Conservation (phyloP, 257 asterid species). For the Fraxinus excelsior region DNA sequence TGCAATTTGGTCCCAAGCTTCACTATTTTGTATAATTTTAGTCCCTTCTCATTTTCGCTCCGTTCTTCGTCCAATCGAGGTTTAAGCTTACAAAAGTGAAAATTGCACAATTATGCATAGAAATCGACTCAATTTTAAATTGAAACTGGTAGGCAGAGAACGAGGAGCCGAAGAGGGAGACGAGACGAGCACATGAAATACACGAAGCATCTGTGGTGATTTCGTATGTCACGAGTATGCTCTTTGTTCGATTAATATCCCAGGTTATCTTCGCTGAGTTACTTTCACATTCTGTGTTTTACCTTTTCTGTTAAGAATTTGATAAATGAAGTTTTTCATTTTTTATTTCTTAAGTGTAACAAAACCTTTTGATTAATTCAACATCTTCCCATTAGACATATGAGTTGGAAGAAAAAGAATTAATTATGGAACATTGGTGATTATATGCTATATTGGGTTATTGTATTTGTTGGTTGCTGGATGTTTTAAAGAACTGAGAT, state of each 20-base stretch:
- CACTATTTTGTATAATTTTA: too few species aligned
- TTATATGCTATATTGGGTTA: not conserved
- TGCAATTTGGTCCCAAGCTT: too few species aligned
- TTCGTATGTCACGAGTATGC: slow-evolving; percentile 3
- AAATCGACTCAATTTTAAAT: too few species aligned
- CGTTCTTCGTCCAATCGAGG: too few species aligned
- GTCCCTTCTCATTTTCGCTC: too few species aligned
- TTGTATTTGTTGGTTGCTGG: not conserved
- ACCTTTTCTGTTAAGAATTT: not conserved
- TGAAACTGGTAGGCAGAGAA: too few species aligned
- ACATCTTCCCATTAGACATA: not conserved
- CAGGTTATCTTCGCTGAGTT: not conserved
- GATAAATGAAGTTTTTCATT: not conserved
- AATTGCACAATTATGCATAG: too few species aligned
- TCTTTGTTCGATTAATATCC: not conserved
- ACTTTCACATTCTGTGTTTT: too few species aligned
- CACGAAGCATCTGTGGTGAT: not conserved
- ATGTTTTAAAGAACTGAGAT: not conserved
- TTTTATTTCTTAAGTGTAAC: not conserved
- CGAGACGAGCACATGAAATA: too few species aligned
- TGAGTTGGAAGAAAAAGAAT: slow-evolving; percentile 1
- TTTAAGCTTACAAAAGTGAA: too few species aligned
- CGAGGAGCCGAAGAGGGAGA: too few species aligned
- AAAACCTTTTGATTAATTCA: not conserved
- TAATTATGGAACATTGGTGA: not conserved